Conservation (phyloP, 495 filamentous ascomycete genomes). For the Aspergillus conjunctus region DNA sequence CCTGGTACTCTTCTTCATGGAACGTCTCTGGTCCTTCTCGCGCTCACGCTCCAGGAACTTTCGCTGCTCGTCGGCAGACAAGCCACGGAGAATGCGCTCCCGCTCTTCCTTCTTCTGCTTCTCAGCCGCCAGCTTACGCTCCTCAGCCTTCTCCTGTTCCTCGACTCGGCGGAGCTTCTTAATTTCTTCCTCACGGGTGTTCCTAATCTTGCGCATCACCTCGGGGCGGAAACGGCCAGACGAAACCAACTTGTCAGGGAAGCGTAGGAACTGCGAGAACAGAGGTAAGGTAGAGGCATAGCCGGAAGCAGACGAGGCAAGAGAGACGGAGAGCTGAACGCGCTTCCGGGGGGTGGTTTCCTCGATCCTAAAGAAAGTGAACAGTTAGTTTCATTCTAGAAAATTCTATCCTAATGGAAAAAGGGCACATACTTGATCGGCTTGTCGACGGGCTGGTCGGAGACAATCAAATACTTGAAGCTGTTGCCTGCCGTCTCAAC, state of each 20-base stretch:
- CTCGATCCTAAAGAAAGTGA: slow-evolving; percentile 63
- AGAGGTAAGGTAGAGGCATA: slow-evolving; percentile 72
- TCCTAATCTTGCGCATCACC: slow-evolving; percentile 79
- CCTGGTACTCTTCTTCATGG: slow-evolving; percentile 67
- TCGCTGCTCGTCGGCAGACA: slow-evolving; percentile 92
- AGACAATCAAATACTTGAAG: slow-evolving; percentile 86
- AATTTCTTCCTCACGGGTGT: slow-evolving; percentile 78
- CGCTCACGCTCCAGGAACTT: slow-evolving; percentile 92
- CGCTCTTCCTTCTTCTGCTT: slow-evolving; percentile 90
- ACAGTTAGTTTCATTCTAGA: background rate
- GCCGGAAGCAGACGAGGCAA: slow-evolving; percentile 60
- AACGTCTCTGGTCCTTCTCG: slow-evolving; percentile 76
- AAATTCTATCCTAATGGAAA: slow-evolving; percentile 21
- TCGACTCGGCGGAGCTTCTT: slow-evolving; percentile 76
- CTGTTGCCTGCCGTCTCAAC: slow-evolving; percentile 77
- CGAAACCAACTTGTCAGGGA: slow-evolving; percentile 77
- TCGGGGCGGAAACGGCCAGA: slow-evolving; percentile 85
- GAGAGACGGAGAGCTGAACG: slow-evolving; percentile 70
- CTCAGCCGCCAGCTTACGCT: slow-evolving; percentile 74
- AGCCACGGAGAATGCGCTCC: slow-evolving; percentile 75
- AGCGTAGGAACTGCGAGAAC: slow-evolving; percentile 79
- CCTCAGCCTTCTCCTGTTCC: slow-evolving; percentile 94
- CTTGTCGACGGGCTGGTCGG: slow-evolving; percentile 89
- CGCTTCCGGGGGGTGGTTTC: slow-evolving; percentile 87
- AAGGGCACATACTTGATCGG: slow-evolving; percentile 70